phyloP scores from a whole-genome alignment of 2,329 filamentous ascomycete species.

The Aspergillus jensenii region DNA sequence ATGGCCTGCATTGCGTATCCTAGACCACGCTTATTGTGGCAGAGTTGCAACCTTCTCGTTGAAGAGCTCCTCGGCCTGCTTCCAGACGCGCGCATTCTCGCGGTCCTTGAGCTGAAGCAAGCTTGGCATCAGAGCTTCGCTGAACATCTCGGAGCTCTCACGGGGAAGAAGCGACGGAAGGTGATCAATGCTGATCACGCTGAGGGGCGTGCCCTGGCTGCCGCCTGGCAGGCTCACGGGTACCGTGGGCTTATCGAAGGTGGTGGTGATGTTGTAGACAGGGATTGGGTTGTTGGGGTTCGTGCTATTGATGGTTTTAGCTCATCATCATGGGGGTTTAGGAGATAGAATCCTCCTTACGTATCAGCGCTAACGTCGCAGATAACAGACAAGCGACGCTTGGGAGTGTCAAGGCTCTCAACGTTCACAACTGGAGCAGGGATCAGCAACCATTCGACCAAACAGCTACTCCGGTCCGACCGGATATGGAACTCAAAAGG shows the following conservation, averaged over 20 bases:
- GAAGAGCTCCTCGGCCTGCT: slow-evolving; percentile 79
- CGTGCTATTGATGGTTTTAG: slow-evolving; percentile 31
- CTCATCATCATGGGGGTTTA: background rate
- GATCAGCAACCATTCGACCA: background rate
- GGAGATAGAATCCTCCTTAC: slow-evolving; percentile 21
- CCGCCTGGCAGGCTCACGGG: slow-evolving; percentile 57
- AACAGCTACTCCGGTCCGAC: background rate
- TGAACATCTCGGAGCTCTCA: slow-evolving; percentile 85
- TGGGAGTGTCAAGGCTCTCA: slow-evolving; percentile 65
- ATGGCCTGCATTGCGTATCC: background rate
- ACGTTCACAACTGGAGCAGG: slow-evolving; percentile 60
- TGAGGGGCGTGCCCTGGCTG: slow-evolving; percentile 60
- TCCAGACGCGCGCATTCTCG: slow-evolving; percentile 72
- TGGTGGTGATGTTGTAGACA: slow-evolving; percentile 81
- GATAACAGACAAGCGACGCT: slow-evolving; percentile 74
- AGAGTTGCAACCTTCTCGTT: slow-evolving; percentile 74
- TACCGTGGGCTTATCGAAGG: slow-evolving; percentile 85
- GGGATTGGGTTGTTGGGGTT: slow-evolving; percentile 58
- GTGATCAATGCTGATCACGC: slow-evolving; percentile 86
- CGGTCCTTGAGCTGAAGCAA: slow-evolving; percentile 76
- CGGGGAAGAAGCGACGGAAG: slow-evolving; percentile 79
- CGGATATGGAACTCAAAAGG: background rate
- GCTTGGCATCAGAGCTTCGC: slow-evolving; percentile 72
- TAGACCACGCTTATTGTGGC: slow-evolving; percentile 39
- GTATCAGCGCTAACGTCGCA: slow-evolving; percentile 65